A percentile compares a stretch with the other conserved stretches of the same genome.
phyloP scores from a whole-genome alignment of 2,329 filamentous ascomycete genomes.

The Fusarium multiceps region DNA sequence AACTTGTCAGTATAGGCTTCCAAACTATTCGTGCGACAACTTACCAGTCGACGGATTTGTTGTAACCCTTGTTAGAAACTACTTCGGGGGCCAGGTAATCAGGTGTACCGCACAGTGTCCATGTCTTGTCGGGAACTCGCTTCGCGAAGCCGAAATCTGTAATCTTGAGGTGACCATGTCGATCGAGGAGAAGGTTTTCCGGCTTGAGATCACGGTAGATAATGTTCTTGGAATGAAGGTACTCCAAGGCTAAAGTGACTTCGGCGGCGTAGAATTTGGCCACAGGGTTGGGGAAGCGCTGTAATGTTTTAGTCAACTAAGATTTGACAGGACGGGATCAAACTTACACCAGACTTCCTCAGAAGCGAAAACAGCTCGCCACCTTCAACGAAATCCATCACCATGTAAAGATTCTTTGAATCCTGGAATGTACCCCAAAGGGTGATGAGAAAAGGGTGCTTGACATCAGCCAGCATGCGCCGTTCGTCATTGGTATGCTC shows the following conservation, averaged over 20 bases:
- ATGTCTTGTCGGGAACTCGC: slow-evolving; percentile 97
- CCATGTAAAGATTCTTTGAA: slow-evolving; percentile 96
- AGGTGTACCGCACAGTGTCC: slow-evolving; percentile 97
- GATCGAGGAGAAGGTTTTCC: slow-evolving; percentile 90
- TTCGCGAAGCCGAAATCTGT: slow-evolving; percentile 99
- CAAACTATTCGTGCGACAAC: slow-evolving; percentile 49
- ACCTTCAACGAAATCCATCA: slow-evolving; percentile 99
- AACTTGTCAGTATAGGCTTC: slow-evolving; percentile 14
- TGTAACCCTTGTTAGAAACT: slow-evolving; percentile 99
- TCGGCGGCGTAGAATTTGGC: slow-evolving; percentile 99
- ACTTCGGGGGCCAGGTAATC: slow-evolving; percentile 98
- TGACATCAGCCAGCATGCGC: slow-evolving; percentile 94
- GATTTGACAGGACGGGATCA: neutral
- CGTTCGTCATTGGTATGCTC: slow-evolving; percentile 99
- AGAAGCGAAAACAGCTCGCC: slow-evolving; percentile 96
- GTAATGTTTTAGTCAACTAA: slow-evolving; percentile 18
- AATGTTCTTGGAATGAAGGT: slow-evolving; percentile 92
- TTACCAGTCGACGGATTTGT: slow-evolving; percentile 99
- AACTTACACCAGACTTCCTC: slow-evolving; percentile 86
- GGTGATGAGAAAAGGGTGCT: slow-evolving; percentile 97
- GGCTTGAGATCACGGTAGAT: slow-evolving; percentile 98
- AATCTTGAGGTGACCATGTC: slow-evolving; percentile 95
- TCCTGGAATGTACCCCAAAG: slow-evolving; percentile 99
- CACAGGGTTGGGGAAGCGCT: slow-evolving; percentile 98
- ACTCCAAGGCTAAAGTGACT: slow-evolving; percentile 94